phyloP scores from a whole-genome alignment of 768 basidiomycete species.

The Naematelia aurantialba region DNA sequence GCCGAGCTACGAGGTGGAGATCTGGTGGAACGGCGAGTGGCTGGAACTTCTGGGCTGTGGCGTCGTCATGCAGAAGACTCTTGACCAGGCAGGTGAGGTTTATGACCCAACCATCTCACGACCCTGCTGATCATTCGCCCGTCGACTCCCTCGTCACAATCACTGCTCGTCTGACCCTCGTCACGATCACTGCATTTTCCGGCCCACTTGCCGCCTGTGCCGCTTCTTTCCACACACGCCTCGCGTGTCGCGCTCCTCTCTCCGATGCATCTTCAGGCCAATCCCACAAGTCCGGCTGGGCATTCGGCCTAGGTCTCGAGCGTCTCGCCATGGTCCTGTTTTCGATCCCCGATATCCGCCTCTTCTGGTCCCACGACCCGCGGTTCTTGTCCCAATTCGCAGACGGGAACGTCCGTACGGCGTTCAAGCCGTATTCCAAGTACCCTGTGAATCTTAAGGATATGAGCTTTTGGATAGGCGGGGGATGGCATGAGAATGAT shows the following conservation, averaged over 20 bases:
- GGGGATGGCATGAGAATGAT: slow-evolving; percentile 81
- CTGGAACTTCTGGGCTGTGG: slow-evolving; percentile 92
- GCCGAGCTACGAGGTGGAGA: slow-evolving; percentile 97
- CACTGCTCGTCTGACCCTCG: neutral
- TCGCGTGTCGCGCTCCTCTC: too few species aligned
- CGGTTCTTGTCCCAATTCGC: slow-evolving; percentile 86
- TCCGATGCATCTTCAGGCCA: too few species aligned
- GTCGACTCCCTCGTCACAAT: neutral
- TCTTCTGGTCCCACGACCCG: slow-evolving; percentile 90
- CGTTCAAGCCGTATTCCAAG: slow-evolving; percentile 87
- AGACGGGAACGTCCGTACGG: slow-evolving; percentile 61
- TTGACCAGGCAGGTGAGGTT: slow-evolving; percentile 76
- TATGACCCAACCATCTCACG: too few species aligned
- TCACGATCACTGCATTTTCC: neutral
- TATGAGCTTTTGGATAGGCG: slow-evolving; percentile 96
- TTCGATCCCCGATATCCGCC: slow-evolving; percentile 92
- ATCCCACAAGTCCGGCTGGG: slow-evolving; percentile 80
- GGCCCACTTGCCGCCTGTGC: neutral
- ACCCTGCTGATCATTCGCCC: neutral
- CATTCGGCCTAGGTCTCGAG: slow-evolving; percentile 94
- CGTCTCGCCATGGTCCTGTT: slow-evolving; percentile 97
- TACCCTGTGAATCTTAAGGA: slow-evolving; percentile 93
- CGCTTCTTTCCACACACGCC: neutral
- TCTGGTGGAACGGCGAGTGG: slow-evolving; percentile 94
- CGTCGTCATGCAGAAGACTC: slow-evolving; percentile 80